Evolutionary conservation across 306 rosid genomes (phyloP).

Genomic region (Lagenaria siceraria): DNA sequence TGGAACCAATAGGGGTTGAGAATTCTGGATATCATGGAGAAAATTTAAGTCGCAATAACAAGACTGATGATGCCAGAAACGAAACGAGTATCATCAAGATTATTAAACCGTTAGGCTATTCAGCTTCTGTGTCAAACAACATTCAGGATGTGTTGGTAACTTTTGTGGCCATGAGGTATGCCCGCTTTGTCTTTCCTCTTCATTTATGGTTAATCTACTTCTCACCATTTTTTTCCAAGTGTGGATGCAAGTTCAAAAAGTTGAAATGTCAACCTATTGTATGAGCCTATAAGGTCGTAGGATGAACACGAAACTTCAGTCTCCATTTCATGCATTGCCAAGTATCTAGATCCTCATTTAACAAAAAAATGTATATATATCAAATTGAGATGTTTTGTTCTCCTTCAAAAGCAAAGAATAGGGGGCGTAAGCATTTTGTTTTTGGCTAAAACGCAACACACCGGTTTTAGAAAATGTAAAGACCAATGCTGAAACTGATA

Average conservation of each 20-base stretch:
- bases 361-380: too few species aligned
- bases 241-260: background rate
- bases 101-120: slow-evolving; percentile 62
- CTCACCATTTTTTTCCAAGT: background rate
- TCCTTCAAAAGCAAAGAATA: background rate
- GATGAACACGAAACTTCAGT: background rate
- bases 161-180: slow-evolving; percentile 75
- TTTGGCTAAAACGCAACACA: background rate
- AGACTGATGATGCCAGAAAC: slow-evolving; percentile 15
- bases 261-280: background rate
- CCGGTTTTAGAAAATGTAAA: background rate
- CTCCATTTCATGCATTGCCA: background rate
- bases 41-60: slow-evolving; percentile 22
- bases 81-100: slow-evolving; percentile 46
- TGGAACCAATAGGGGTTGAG: slow-evolving; percentile 15
- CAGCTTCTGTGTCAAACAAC: slow-evolving; percentile 45
- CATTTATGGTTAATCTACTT: background rate
- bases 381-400: background rate
- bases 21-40: slow-evolving; percentile 25
- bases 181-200: background rate
- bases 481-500: background rate
- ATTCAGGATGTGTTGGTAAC: slow-evolving; percentile 54
- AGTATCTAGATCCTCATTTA: slow-evolving; percentile 10
- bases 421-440: background rate
- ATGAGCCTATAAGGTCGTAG: background rate